Evolutionary conservation across 2,329 filamentous ascomycete genomes (phyloP).

Genomic region (Alternaria arbusti): DNA sequence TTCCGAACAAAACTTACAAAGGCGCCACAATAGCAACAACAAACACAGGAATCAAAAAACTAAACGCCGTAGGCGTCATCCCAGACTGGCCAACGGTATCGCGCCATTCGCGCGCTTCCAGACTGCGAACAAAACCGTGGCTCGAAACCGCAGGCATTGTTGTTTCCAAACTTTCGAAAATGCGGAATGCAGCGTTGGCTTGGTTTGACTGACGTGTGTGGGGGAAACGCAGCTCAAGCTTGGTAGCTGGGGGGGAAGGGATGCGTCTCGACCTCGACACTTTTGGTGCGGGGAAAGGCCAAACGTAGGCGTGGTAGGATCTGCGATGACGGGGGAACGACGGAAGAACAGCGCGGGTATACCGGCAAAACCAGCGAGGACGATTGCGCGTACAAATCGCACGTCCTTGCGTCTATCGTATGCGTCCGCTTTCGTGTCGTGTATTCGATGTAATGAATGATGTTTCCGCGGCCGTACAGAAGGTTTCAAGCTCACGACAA

Average conservation of each 20-base stretch:
- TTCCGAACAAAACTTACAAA: conserved; percentile 27
- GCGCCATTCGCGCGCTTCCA: conserved; percentile 22
- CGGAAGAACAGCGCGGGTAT: background rate
- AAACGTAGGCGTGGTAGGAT: background rate
- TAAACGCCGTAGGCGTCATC: conserved; percentile 37
- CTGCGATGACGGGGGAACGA: background rate
- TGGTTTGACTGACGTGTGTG: background rate
- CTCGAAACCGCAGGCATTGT: conserved; percentile 20
- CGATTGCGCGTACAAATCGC: background rate
- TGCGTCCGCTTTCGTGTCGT: background rate
- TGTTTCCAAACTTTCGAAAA: background rate
- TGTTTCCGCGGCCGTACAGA: background rate
- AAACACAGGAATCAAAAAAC: conserved; percentile 38
- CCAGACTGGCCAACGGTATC: conserved; percentile 25
- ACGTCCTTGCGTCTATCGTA: background rate
- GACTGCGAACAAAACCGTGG: background rate
- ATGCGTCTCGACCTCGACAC: background rate
- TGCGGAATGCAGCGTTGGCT: background rate
- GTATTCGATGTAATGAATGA: background rate
- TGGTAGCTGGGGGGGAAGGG: background rate
- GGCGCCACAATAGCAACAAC: conserved; percentile 36
- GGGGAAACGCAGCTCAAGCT: background rate
- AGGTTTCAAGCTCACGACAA: background rate
- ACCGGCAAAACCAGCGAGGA: background rate
- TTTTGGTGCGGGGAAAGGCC: background rate